Conservation (phyloP, 768 basidiomycete genomes). For the Mycena epipterygia region DNA sequence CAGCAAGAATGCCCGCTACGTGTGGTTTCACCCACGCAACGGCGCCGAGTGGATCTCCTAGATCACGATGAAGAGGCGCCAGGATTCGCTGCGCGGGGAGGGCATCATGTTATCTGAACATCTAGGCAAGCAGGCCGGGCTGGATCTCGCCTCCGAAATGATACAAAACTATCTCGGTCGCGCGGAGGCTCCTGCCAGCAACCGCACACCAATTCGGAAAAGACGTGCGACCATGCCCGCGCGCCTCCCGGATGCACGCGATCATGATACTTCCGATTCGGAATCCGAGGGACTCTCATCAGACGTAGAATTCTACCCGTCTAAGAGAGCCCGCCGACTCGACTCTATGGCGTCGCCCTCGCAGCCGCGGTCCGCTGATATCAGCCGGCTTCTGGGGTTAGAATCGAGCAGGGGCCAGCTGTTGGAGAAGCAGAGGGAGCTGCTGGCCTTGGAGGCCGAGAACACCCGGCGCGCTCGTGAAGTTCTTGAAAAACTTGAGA, state of each 20-base stretch:
- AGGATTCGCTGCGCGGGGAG: background rate
- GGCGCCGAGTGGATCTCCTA: conserved; percentile 15
- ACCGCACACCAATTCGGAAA: background rate
- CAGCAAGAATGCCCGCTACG: background rate
- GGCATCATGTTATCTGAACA: background rate
- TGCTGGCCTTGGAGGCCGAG: background rate
- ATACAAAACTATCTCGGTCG: background rate
- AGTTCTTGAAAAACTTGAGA: background rate
- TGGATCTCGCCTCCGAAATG: conserved; percentile 1
- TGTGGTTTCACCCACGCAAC: background rate
- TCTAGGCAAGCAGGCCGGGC: background rate
- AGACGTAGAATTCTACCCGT: background rate
- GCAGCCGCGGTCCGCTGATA: too few species aligned
- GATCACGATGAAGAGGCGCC: background rate
- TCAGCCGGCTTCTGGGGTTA: background rate
- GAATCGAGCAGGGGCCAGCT: conserved; percentile 1
- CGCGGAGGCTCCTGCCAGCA: background rate
- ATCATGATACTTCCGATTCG: background rate
- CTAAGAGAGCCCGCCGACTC: background rate
- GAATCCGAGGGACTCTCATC: background rate
- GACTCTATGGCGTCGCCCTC: too few species aligned
- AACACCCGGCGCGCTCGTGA: background rate
- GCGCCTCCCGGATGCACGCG: too few species aligned
- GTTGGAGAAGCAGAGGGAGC: background rate
- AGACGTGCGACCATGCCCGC: too few species aligned